Percentiles rank a stretch among this genome's conserved stretches.
phyloP scores from a whole-genome alignment of 2,329 filamentous ascomycete genomes.

The Periconia digitata region DNA sequence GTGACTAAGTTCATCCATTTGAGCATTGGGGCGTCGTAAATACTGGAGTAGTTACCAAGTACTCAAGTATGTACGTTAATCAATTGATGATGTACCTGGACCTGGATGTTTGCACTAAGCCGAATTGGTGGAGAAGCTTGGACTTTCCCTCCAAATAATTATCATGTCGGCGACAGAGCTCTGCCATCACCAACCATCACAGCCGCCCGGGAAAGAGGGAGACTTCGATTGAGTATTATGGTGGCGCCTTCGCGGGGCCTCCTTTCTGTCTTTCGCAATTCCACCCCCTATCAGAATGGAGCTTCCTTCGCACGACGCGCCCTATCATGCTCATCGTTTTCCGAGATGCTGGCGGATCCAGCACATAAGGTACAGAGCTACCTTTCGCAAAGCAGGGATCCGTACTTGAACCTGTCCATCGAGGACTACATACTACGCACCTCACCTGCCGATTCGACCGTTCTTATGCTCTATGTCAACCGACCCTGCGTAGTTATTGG shows the following conservation, averaged over 20 bases:
- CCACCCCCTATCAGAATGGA: no score
- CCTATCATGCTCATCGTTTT: slow-evolving; percentile 24
- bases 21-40: no score
- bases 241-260: background rate
- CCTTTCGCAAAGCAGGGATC: slow-evolving; percentile 61
- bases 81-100: no score
- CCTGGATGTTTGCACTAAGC: no score
- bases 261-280: background rate
- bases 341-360: slow-evolving; percentile 32
- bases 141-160: no score
- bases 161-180: no score
- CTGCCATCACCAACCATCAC: no score
- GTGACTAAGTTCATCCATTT: no score
- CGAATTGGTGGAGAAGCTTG: background rate
- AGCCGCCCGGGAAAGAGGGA: no score
- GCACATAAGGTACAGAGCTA: slow-evolving; percentile 48
- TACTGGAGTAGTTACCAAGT: no score
- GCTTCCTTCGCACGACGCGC: slow-evolving; percentile 3
- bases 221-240: no score
- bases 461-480: slow-evolving; percentile 90
- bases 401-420: slow-evolving; percentile 88
- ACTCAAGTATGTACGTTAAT: no score
- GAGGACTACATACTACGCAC: slow-evolving; percentile 86
- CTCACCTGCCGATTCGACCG: slow-evolving; percentile 68
- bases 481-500: slow-evolving; percentile 86